Conservation (phyloP, 176 grass and related monocot genomes). For the Aegilops longissima region DNA sequence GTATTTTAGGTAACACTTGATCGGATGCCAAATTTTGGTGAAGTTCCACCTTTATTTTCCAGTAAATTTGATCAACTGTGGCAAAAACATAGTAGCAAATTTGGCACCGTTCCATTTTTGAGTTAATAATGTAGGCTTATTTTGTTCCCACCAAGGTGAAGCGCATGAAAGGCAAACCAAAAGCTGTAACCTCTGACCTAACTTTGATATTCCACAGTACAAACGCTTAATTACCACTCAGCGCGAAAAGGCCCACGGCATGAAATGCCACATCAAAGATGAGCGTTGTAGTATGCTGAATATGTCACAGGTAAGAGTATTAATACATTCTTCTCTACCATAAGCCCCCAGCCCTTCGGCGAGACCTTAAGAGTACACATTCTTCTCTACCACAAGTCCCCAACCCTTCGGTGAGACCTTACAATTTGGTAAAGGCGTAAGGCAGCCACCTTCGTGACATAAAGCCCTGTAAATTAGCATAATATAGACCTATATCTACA, state of each 20-base stretch:
- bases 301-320: conserved; percentile 6
- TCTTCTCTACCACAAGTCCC: conserved; percentile 31
- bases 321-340: conserved; percentile 28
- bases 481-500: conserved; percentile 58
- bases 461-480: conserved; percentile 41
- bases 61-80: neutral
- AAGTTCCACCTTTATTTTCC: neutral
- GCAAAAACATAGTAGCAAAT: no score
- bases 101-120: neutral
- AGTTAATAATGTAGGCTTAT: neutral
- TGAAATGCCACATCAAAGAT: neutral
- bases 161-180: neutral
- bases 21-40: neutral
- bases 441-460: conserved; percentile 71
- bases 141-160: neutral
- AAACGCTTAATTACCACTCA: no score
- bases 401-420: conserved; percentile 62
- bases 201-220: neutral
- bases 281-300: conserved; percentile 22
- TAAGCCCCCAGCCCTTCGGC: conserved; percentile 17
- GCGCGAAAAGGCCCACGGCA: neutral
- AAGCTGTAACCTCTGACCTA: neutral
- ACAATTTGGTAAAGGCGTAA: conserved; percentile 30
- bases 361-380: conserved; percentile 8
- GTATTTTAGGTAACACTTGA: neutral